phyloP scores from a whole-genome alignment of 129 eudicot genomes.

The carrot (Daucus carota) region DNA sequence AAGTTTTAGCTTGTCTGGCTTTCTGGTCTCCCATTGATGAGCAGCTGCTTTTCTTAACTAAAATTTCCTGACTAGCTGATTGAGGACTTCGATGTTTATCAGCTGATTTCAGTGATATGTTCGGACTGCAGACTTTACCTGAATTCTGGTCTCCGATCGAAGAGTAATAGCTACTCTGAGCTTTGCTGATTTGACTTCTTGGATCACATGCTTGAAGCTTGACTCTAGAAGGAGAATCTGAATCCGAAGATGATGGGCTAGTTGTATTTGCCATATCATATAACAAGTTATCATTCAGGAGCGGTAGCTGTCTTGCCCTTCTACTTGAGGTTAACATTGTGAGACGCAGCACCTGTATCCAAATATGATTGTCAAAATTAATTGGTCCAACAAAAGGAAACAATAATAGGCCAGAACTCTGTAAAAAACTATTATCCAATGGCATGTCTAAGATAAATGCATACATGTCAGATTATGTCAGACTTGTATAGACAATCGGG shows the following conservation, averaged over 20 bases:
- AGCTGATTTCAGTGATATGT: constrained; percentile 3
- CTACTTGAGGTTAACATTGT: constrained; percentile 24
- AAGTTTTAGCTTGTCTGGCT: not conserved
- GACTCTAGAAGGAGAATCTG: constrained; percentile 40
- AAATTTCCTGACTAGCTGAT: not conserved
- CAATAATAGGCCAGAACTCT: not conserved
- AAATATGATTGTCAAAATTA: not conserved
- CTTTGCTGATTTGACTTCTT: not conserved
- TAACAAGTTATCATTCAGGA: constrained; percentile 62
- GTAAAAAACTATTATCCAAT: not conserved
- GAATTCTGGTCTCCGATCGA: constrained; percentile 21
- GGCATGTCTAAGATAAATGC: not conserved
- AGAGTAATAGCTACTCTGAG: constrained; percentile 2
- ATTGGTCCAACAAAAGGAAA: not conserved
- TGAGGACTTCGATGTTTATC: constrained; percentile 18
- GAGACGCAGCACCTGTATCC: constrained; percentile 46
- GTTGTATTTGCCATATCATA: constrained; percentile 82
- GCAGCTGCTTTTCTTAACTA: constrained; percentile 1
- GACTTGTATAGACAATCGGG: not conserved
- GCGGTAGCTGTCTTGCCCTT: constrained; percentile 38
- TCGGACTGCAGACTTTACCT: constrained; percentile 7
- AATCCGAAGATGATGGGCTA: constrained; percentile 73
- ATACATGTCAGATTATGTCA: not conserved
- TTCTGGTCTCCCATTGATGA: not conserved
- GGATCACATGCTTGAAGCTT: constrained; percentile 10